phyloP scores from a whole-genome alignment of 495 filamentous ascomycete genomes.

The Pyrenopolyporus hunteri region DNA sequence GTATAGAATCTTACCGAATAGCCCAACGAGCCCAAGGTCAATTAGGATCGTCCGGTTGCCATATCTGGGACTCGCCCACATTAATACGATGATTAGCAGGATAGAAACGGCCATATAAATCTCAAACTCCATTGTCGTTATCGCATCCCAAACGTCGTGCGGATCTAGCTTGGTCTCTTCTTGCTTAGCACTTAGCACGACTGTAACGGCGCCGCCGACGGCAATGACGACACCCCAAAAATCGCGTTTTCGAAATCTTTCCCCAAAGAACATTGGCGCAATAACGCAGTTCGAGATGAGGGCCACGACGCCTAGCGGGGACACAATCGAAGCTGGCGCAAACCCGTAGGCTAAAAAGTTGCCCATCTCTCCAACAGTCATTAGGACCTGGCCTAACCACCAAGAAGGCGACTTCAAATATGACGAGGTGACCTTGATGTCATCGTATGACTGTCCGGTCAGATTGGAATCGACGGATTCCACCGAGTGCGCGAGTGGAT shows the following conservation, averaged over 20 bases:
- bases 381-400: constrained; percentile 91
- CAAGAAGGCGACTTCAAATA: constrained; percentile 93
- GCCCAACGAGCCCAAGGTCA: constrained; percentile 87
- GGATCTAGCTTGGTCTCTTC: constrained; percentile 91
- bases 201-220: constrained; percentile 84
- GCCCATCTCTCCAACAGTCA: constrained; percentile 90
- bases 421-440: constrained; percentile 46
- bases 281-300: constrained; percentile 96
- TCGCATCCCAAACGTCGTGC: constrained; percentile 85
- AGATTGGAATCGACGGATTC: constrained; percentile 50
- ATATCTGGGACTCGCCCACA: constrained; percentile 82
- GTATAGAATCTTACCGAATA: constrained; percentile 72
- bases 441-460: constrained; percentile 43
- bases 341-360: constrained; percentile 99
- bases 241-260: constrained; percentile 83
- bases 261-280: constrained; percentile 90
- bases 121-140: constrained; percentile 88
- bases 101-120: constrained; percentile 82
- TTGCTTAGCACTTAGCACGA: constrained; percentile 89
- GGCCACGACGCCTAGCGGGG: constrained; percentile 91
- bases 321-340: constrained; percentile 98
- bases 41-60: constrained; percentile 86
- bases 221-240: constrained; percentile 85
- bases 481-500: constrained; percentile 56
- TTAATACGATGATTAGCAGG: constrained; percentile 71